Percentiles rank a stretch among this genome's conserved stretches.
phyloP scores from a whole-genome alignment of 208 protist species.

The Angomonas ambiguus region DNA sequence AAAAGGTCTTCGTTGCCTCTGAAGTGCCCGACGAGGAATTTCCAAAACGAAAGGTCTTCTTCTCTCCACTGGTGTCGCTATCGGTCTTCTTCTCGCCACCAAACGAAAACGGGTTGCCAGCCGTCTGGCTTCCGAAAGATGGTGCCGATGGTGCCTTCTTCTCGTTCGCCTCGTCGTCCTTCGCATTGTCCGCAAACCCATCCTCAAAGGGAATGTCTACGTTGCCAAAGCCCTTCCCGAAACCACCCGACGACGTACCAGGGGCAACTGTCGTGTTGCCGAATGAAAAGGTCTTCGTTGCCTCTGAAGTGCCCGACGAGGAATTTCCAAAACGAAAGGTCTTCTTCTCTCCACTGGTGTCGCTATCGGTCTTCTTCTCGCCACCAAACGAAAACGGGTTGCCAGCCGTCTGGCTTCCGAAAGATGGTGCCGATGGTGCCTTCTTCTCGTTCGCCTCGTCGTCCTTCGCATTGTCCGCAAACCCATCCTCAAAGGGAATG shows the following conservation, averaged over 20 bases:
- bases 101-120: not conserved
- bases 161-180: not conserved
- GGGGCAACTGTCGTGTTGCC: too few species aligned
- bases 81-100: not conserved
- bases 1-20: conserved; percentile 10
- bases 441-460: conserved; percentile 23
- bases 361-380: not conserved
- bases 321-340: conserved; percentile 8
- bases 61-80: not conserved
- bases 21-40: not conserved
- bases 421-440: not conserved
- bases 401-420: conserved; percentile 12
- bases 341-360: conserved; percentile 13
- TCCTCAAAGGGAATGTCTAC: conserved; percentile 31
- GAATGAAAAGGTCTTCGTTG: conserved; percentile 13
- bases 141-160: not conserved
- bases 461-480: conserved; percentile 35
- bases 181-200: conserved; percentile 45
- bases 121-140: not conserved
- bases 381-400: conserved; percentile 43
- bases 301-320: not conserved
- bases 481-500: conserved; percentile 57
- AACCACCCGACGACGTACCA: conserved; percentile 4
- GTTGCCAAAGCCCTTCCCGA: conserved; percentile 17
- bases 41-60: conserved; percentile 1